Evolutionary conservation across 2,329 filamentous ascomycete species (phyloP), one percentile per base, ranked within the genome.

Genomic region (Aureobasidium lini): DNA sequence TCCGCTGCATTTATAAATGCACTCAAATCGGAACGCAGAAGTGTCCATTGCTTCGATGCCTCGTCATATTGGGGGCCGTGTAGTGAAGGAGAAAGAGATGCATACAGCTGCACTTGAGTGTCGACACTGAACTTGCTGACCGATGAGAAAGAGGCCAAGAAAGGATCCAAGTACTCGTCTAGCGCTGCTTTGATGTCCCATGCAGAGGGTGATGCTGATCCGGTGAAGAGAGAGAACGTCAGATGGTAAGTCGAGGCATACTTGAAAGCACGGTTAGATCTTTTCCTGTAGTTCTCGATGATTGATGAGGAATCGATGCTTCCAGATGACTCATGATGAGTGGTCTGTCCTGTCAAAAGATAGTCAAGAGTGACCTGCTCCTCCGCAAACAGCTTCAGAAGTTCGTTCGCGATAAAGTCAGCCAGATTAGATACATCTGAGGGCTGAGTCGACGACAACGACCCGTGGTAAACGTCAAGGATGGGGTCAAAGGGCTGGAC

Each of bases 1-100:
- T 99, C 94, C 2, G 94, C 94, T 2, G 93, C 92, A 68, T 99
- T 99, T 73, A 99, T 91, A 69, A 99, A 99, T 1, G 89, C 92
- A 39, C 90, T 90, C 1, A 99, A 80, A 67, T 96, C 91, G 66
- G 95, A 88, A 70, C 90, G 92, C 67, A 83, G 85, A 37, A 99
- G 76, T 0, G 77, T 81, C 84, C 84, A 87, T 34, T 87, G 80
- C 28, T 85, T 75, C n/a, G 72, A 72, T 0, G 70, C 60, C 28
- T 78, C 73, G 58, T 84, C 78, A 61, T 78, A 83, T 48, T 80
- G 76, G 0, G 84, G 84, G 3, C 76, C 73, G 6, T 77, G 81
- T 16, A 86, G 80, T 1, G 83, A 85, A 0, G 84, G 83, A 1
- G 85, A 83, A 62, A 86, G 83, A 2, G 77, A 77, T 6, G 94